A percentile compares a stretch with the other conserved stretches of the same genome.
phyloP scores from a whole-genome alignment of 305 asterid species.

The Rubia peregrina region DNA sequence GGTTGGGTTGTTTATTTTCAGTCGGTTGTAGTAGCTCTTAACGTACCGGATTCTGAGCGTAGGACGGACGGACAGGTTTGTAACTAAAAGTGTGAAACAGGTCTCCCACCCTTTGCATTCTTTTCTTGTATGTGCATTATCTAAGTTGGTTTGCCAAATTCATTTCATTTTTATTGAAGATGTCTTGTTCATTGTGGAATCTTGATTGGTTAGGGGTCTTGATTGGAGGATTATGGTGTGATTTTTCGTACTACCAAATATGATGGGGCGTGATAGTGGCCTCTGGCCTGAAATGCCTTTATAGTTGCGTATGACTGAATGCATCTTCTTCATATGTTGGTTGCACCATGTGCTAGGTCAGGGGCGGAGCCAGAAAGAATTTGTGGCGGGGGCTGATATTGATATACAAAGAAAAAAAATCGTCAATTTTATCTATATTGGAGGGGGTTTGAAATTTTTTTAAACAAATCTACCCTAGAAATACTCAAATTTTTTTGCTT shows the following conservation, averaged over 20 bases:
- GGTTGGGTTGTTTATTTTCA: conserved; percentile 46
- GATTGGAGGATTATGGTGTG: background rate
- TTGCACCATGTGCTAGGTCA: background rate
- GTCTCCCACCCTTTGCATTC: conserved; percentile 28
- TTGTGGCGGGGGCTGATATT: too few species aligned
- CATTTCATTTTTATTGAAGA: background rate
- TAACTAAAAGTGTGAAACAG: conserved; percentile 67
- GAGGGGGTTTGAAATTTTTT: too few species aligned
- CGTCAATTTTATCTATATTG: too few species aligned
- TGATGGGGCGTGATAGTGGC: background rate
- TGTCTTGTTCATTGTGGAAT: background rate
- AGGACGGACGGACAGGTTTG: conserved; percentile 80
- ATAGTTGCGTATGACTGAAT: background rate
- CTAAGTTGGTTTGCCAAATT: conserved; percentile 3
- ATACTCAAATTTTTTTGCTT: too few species aligned
- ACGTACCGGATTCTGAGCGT: conserved; percentile 47
- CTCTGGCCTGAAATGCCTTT: background rate
- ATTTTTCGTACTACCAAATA: too few species aligned
- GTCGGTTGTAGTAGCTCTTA: conserved; percentile 51
- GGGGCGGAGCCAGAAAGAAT: too few species aligned
- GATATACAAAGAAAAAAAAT: too few species aligned
- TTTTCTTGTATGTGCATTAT: conserved; percentile 16
- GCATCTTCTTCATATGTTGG: background rate
- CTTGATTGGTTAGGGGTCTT: background rate
- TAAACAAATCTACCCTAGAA: too few species aligned